phyloP scores from a whole-genome alignment of 2,329 filamentous ascomycete genomes.

The Didymellaceae sp. region DNA sequence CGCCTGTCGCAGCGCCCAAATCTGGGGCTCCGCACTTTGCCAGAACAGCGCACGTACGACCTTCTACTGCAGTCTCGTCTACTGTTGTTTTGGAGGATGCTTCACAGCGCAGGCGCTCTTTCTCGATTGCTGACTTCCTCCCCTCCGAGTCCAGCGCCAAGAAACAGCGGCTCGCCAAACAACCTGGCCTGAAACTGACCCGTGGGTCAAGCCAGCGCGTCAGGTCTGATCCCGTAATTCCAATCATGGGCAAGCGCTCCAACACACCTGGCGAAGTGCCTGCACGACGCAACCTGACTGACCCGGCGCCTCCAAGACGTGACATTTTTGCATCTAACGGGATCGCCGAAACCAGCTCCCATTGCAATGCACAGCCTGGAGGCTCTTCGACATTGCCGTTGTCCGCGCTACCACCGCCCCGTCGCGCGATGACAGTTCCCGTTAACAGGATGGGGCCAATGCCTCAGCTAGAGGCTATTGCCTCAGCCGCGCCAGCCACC shows the following conservation, averaged over 20 bases:
- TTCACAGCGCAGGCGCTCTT: slow-evolving; percentile 53
- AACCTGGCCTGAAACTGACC: slow-evolving; percentile 26
- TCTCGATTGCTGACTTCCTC: slow-evolving; percentile 57
- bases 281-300: slow-evolving; percentile 48
- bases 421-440: slow-evolving; percentile 26
- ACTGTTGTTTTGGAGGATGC: slow-evolving; percentile 31
- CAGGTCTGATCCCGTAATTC: slow-evolving; percentile 42
- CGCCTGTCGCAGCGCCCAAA: slow-evolving; percentile 35
- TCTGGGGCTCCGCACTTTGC: slow-evolving; percentile 20
- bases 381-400: slow-evolving; percentile 34
- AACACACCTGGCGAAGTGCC: slow-evolving; percentile 44
- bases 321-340: slow-evolving; percentile 40
- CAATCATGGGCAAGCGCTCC: slow-evolving; percentile 49
- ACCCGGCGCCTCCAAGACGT: slow-evolving; percentile 38
- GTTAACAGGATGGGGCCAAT: slow-evolving; percentile 37
- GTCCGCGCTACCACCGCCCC: slow-evolving; percentile 24
- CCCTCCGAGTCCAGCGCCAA: slow-evolving; percentile 49
- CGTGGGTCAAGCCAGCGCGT: slow-evolving; percentile 42
- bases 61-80: slow-evolving; percentile 25
- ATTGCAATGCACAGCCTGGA: slow-evolving; percentile 20
- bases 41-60: slow-evolving; percentile 14
- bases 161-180: slow-evolving; percentile 40
- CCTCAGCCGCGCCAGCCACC: slow-evolving; percentile 36
- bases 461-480: slow-evolving; percentile 41
- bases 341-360: slow-evolving; percentile 20